Conservation (phyloP, 192 early-diverging fungal species). For the Gigaspora rosea region DNA sequence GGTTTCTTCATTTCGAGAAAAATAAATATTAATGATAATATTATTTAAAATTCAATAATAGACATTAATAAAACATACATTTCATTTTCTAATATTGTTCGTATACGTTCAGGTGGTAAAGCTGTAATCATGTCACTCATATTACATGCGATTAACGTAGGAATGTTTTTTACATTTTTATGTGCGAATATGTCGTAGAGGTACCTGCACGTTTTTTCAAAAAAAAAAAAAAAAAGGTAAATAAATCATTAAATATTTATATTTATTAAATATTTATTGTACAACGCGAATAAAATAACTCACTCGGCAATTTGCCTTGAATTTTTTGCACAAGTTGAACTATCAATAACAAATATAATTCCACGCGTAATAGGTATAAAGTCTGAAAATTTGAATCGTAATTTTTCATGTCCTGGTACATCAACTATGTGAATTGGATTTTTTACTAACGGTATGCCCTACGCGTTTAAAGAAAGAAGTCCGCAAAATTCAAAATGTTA, state of each 20-base stretch:
- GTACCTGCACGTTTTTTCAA: constrained; percentile 37
- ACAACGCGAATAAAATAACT: constrained; percentile 4
- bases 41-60: not conserved
- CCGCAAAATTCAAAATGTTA: not conserved
- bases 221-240: not conserved
- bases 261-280: not conserved
- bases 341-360: constrained; percentile 82
- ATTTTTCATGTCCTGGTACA: constrained; percentile 86
- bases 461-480: not conserved
- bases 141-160: constrained; percentile 80
- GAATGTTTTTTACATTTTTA: constrained; percentile 56
- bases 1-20: constrained; percentile 49
- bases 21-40: not conserved
- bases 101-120: constrained; percentile 65
- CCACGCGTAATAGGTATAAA: constrained; percentile 67
- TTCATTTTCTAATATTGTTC: constrained; percentile 71
- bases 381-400: constrained; percentile 72
- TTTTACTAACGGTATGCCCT: constrained; percentile 28
- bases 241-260: not conserved
- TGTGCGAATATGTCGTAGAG: constrained; percentile 82
- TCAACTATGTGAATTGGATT: constrained; percentile 69
- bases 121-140: constrained; percentile 79
- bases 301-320: constrained; percentile 68
- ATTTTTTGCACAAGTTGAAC: constrained; percentile 55
- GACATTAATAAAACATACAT: constrained; percentile 51